Evolutionary conservation across 1,139 yeast species (phyloP).

Genomic region (Zhuliangozyma parablackwelliae): DNA sequence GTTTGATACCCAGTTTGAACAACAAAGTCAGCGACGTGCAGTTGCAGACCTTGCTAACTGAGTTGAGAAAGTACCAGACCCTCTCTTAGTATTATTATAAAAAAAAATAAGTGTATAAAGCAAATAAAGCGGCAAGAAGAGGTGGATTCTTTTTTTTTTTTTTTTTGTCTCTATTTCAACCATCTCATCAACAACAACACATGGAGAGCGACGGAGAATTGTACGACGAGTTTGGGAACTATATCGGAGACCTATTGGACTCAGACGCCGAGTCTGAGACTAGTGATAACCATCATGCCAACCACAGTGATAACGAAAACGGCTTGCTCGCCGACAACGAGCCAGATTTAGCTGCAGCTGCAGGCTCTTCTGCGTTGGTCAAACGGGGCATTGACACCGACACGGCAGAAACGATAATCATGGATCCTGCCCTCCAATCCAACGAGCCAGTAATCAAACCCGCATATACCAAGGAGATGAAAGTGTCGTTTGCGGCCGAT

Average conservation of each 20-base stretch:
- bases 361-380: conserved; percentile 6
- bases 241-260: conserved; percentile 48
- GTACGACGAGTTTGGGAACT: conserved; percentile 84
- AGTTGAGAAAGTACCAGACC: conserved; percentile 63
- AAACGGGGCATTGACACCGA: conserved; percentile 3
- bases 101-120: no score
- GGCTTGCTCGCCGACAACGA: not conserved
- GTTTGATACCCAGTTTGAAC: conserved; percentile 81
- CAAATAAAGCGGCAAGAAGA: no score
- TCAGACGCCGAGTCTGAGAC: conserved; percentile 35
- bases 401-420: conserved; percentile 20
- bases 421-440: conserved; percentile 13
- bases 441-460: conserved; percentile 70
- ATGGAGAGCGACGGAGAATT: conserved; percentile 31
- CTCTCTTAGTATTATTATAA: conserved; percentile 20
- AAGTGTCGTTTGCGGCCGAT: conserved; percentile 33
- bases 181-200: not conserved
- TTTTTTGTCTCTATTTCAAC: not conserved
- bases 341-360: not conserved
- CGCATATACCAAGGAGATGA: conserved; percentile 33
- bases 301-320: not conserved
- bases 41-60: conserved; percentile 80
- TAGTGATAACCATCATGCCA: no score
- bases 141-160: not conserved
- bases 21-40: conserved; percentile 83